phyloP scores from a whole-genome alignment of 2,329 filamentous ascomycete genomes.

The Helotiales sp. region DNA sequence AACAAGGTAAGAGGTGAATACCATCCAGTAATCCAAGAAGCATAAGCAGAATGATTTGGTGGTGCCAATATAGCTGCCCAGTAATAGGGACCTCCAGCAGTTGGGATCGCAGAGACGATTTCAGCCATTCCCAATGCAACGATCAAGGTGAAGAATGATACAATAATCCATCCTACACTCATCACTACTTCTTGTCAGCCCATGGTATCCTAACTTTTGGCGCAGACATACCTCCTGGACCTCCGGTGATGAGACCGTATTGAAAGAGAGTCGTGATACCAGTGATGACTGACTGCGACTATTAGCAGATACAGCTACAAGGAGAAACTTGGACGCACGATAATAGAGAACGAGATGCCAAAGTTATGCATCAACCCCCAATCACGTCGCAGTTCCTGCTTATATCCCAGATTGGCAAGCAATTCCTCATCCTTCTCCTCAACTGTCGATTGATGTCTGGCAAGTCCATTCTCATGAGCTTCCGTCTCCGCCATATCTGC shows the following conservation, averaged over 20 bases:
- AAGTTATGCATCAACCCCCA: constrained; percentile 62
- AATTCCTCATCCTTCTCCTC: constrained; percentile 46
- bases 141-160: constrained; percentile 55
- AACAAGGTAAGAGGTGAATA: constrained; percentile 8
- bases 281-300: constrained; percentile 54
- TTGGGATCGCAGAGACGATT: constrained; percentile 59
- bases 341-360: constrained; percentile 62
- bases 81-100: constrained; percentile 59
- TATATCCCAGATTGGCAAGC: constrained; percentile 58
- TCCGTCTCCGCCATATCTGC: constrained; percentile 5
- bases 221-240: constrained; percentile 50
- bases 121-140: constrained; percentile 58
- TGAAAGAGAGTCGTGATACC: constrained; percentile 58
- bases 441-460: constrained; percentile 16
- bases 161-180: constrained; percentile 55
- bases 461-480: constrained; percentile 11
- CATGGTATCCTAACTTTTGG: neutral
- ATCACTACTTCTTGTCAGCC: constrained; percentile 42
- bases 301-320: neutral
- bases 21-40: constrained; percentile 49
- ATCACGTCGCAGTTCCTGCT: constrained; percentile 57
- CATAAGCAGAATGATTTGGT: constrained; percentile 43
- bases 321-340: constrained; percentile 41
- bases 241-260: constrained; percentile 56
- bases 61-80: constrained; percentile 60